A percentile compares a stretch with the other conserved stretches of the same genome.
phyloP scores from a whole-genome alignment of 2,329 filamentous ascomycete genomes.

The Pseudogymnoascus sp. region DNA sequence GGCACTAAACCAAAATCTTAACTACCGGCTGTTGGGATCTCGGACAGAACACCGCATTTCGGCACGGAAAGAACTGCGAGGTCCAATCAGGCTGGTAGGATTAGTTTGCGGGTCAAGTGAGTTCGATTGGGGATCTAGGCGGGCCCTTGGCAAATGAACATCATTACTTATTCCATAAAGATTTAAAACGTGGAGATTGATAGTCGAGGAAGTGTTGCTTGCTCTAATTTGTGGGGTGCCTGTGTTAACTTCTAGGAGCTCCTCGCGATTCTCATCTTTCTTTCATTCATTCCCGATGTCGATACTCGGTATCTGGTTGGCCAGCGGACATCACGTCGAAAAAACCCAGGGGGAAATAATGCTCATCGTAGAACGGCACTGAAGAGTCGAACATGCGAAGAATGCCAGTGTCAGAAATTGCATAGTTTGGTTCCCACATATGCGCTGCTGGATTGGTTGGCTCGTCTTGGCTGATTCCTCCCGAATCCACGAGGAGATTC shows the following conservation, averaged over 20 bases:
- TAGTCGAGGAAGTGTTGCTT: neutral
- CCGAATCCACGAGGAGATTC: conserved; percentile 28
- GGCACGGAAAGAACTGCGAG: conserved; percentile 1
- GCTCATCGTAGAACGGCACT: conserved; percentile 14
- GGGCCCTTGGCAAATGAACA: neutral
- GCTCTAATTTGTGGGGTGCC: neutral
- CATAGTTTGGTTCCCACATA: neutral
- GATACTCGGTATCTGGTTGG: conserved; percentile 4
- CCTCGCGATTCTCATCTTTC: neutral
- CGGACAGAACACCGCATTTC: neutral
- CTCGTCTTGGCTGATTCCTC: conserved; percentile 24
- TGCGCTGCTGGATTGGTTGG: neutral
- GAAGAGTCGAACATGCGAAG: neutral
- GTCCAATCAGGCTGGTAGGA: neutral
- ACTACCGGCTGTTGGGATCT: neutral
- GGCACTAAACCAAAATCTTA: neutral
- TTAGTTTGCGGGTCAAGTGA: neutral
- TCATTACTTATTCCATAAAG: neutral
- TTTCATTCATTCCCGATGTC: neutral
- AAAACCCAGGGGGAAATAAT: conserved; percentile 21
- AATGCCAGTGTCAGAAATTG: neutral
- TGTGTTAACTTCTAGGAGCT: neutral
- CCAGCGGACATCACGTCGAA: conserved; percentile 17
- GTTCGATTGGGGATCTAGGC: neutral
- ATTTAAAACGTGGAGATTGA: neutral